Evolutionary conservation across 495 filamentous ascomycete genomes (phyloP).

Genomic region (Neurospora sp.): DNA sequence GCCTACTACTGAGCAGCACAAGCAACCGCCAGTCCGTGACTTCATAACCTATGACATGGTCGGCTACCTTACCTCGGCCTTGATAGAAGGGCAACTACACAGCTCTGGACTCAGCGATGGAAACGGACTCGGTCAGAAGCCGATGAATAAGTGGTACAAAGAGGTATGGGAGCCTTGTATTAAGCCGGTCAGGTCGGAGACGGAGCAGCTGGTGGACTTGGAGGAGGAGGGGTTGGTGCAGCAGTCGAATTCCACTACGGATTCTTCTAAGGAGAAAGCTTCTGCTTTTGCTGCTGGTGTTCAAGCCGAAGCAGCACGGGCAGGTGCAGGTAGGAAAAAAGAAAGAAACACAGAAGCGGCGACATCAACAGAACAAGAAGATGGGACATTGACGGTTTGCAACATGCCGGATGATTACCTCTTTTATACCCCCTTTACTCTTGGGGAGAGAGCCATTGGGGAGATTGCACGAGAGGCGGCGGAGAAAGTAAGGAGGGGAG

Average conservation of each 20-base stretch:
- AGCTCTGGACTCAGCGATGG: slow-evolving; percentile 17
- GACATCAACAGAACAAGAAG: neutral
- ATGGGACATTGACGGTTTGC: slow-evolving; percentile 10
- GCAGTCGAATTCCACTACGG: neutral
- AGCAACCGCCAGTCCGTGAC: slow-evolving; percentile 1
- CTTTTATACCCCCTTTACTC: slow-evolving; percentile 27
- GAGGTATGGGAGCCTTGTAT: slow-evolving; percentile 25
- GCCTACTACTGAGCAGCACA: neutral
- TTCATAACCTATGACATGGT: slow-evolving; percentile 19
- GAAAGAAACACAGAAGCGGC: neutral
- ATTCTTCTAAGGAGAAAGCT: neutral
- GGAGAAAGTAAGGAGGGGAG: slow-evolving; percentile 6
- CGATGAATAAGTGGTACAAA: slow-evolving; percentile 11
- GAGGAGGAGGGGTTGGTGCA: neutral
- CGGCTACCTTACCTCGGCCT: slow-evolving; percentile 18
- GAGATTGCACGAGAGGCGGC: slow-evolving; percentile 26
- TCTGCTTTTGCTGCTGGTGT: neutral
- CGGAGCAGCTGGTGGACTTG: neutral
- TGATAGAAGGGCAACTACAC: slow-evolving; percentile 26
- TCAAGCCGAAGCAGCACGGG: neutral
- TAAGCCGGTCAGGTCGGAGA: neutral
- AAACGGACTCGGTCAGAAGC: slow-evolving; percentile 18
- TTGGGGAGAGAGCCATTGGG: slow-evolving; percentile 17
- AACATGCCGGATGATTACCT: slow-evolving; percentile 20
- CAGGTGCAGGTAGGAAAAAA: neutral